Evolutionary conservation across 2,329 filamentous ascomycete species (phyloP).

Genomic region (Aspergillus hiratsukae): DNA sequence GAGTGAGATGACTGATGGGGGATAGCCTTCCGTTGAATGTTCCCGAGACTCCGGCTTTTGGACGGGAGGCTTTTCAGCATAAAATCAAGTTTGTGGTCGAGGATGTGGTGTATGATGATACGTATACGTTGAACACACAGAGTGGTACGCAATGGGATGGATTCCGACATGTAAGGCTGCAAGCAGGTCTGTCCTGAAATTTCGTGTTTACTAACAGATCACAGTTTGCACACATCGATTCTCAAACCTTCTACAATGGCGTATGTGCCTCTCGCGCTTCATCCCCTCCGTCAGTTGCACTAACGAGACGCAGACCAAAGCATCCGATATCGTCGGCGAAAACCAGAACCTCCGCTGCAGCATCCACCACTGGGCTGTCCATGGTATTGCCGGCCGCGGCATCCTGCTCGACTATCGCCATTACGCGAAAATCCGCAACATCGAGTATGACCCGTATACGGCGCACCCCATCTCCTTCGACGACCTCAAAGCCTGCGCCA

Average conservation of each 20-base stretch:
- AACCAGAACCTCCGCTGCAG: constrained; percentile 36
- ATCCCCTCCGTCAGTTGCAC: neutral
- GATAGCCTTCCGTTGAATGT: constrained; percentile 50
- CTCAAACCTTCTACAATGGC: constrained; percentile 40
- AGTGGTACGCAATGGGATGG: constrained; percentile 50
- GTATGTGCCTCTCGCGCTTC: constrained; percentile 15
- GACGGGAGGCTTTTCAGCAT: constrained; percentile 51
- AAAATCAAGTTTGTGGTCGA: constrained; percentile 45
- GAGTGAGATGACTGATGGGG: neutral
- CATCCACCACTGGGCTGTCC: constrained; percentile 40
- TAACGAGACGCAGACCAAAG: constrained; percentile 24
- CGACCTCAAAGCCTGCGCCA: constrained; percentile 56
- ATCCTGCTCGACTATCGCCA: constrained; percentile 41
- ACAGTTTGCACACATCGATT: constrained; percentile 36
- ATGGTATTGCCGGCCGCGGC: constrained; percentile 41
- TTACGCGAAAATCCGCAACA: constrained; percentile 49
- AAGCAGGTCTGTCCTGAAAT: neutral
- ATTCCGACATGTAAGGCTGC: constrained; percentile 40
- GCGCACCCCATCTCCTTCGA: constrained; percentile 51
- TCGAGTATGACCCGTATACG: constrained; percentile 50
- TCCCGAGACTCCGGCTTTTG: constrained; percentile 51
- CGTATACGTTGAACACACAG: constrained; percentile 46
- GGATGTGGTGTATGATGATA: constrained; percentile 41
- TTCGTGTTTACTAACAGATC: constrained; percentile 1
- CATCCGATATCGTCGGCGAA: constrained; percentile 31